A percentile compares a stretch with the other conserved stretches of the same genome.
phyloP scores from a whole-genome alignment of 768 basidiomycete genomes.

The Leccinum rimulosum region DNA sequence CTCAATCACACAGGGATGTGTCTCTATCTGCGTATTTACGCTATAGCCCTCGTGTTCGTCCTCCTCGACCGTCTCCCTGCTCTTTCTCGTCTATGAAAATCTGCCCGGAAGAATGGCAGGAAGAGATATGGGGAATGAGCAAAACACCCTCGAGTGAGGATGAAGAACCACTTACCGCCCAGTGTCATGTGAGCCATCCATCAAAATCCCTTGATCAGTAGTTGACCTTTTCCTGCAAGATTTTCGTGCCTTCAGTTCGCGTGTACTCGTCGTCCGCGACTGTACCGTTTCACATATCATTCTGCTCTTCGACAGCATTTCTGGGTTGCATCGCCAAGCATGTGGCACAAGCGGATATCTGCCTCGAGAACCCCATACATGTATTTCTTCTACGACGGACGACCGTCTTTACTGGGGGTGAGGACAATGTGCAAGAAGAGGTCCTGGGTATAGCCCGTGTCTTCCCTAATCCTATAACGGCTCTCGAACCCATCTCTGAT shows the following conservation, averaged over 20 bases:
- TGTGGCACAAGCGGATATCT: slow-evolving; percentile 7
- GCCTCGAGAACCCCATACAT: slow-evolving; percentile 35
- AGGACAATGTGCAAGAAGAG: slow-evolving; percentile 18
- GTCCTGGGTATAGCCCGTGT: slow-evolving; percentile 50
- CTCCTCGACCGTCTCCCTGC: slow-evolving; percentile 28
- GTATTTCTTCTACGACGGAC: slow-evolving; percentile 58
- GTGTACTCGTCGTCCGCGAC: slow-evolving; percentile 54
- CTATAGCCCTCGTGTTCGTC: slow-evolving; percentile 32
- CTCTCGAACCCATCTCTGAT: slow-evolving; percentile 29
- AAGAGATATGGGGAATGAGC: slow-evolving; percentile 31
- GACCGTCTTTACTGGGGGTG: slow-evolving; percentile 33
- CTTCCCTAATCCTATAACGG: slow-evolving; percentile 35
- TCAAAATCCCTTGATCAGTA: neutral
- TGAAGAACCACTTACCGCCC: slow-evolving; percentile 16
- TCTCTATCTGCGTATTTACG: slow-evolving; percentile 23
- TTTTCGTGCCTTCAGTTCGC: slow-evolving; percentile 60
- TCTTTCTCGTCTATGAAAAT: slow-evolving; percentile 26
- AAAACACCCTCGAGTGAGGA: slow-evolving; percentile 6
- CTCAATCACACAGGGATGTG: slow-evolving; percentile 16
- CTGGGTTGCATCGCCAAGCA: slow-evolving; percentile 14
- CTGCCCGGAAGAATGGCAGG: slow-evolving; percentile 33
- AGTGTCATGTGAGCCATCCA: slow-evolving; percentile 29
- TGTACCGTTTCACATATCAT: slow-evolving; percentile 66
- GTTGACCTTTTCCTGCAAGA: slow-evolving; percentile 33
- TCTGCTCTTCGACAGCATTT: slow-evolving; percentile 47